These are phyloP conservation scores for Beauveria pseudobassiana DNA, from an alignment of 2,329 filamentous ascomycete species.

Conservation along the genomic window DNA sequence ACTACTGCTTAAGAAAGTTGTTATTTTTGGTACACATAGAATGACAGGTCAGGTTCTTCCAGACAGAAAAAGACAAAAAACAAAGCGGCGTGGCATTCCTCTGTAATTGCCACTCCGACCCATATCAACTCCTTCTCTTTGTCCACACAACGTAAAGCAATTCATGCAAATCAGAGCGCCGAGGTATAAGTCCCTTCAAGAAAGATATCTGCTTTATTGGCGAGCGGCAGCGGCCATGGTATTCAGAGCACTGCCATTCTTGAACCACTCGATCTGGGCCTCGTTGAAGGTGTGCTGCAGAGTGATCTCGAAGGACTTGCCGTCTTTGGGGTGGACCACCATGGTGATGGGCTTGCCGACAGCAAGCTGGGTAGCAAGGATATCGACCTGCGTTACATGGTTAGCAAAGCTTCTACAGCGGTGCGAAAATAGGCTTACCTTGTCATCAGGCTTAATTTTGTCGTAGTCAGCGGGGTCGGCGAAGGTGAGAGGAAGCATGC, in stretches of 20 bases:
- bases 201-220: conserved; percentile 21
- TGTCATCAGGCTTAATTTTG: conserved; percentile 89
- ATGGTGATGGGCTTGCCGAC: conserved; percentile 92
- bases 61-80: not conserved
- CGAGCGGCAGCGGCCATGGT: conserved; percentile 76
- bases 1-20: not conserved
- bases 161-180: conserved; percentile 8
- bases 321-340: conserved; percentile 84
- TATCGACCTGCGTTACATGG: conserved; percentile 53
- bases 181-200: conserved; percentile 3
- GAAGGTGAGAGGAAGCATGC: conserved; percentile 98
- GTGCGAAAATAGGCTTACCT: conserved; percentile 36
- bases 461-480: conserved; percentile 93
- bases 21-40: conserved; percentile 6
- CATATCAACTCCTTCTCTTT: conserved; percentile 5
- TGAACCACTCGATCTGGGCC: conserved; percentile 97
- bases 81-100: not conserved
- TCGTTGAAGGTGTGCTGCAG: conserved; percentile 97
- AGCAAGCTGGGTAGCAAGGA: conserved; percentile 79
- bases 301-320: conserved; percentile 70
- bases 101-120: not conserved
- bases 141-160: not conserved
- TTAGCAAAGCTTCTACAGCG: conserved; percentile 15
- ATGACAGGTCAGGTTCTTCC: conserved; percentile 7
- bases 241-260: conserved; percentile 94